These are phyloP conservation scores for Boletus coccyginus DNA, from an alignment of 768 basidiomycete genomes.

Conservation along the genomic window DNA sequence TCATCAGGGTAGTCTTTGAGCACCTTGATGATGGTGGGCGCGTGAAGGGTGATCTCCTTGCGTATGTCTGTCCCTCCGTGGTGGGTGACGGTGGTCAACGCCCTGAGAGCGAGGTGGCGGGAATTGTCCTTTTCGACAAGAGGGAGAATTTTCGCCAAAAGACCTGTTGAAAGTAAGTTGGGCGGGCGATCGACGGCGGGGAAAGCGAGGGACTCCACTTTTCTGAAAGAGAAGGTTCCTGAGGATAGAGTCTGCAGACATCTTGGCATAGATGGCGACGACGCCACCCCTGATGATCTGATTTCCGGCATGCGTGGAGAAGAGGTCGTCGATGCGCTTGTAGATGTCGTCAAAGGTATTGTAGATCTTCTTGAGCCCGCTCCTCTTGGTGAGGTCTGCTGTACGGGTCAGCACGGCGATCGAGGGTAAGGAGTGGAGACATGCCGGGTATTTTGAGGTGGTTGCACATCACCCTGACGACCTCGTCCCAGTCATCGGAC, in stretches of 20 bases:
- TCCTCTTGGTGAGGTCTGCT: constrained; percentile 52
- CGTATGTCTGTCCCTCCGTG: constrained; percentile 54
- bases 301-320: constrained; percentile 40
- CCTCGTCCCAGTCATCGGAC: constrained; percentile 46
- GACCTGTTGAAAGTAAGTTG: constrained; percentile 35
- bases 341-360: constrained; percentile 54
- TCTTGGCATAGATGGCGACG: constrained; percentile 59
- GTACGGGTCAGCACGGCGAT: background rate
- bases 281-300: constrained; percentile 54
- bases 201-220: constrained; percentile 35
- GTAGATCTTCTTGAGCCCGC: constrained; percentile 63
- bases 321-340: constrained; percentile 47
- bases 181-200: background rate
- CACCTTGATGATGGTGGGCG: constrained; percentile 41
- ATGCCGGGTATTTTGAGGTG: constrained; percentile 55
- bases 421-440: background rate
- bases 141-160: constrained; percentile 56
- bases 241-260: constrained; percentile 58
- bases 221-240: constrained; percentile 57
- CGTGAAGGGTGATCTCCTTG: constrained; percentile 46
- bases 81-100: constrained; percentile 58
- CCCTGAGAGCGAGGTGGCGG: constrained; percentile 52
- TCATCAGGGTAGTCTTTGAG: constrained; percentile 53
- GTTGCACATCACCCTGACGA: constrained; percentile 47
- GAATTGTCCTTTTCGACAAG: constrained; percentile 47